phyloP scores from a whole-genome alignment of 495 filamentous ascomycete species.

The Penicillium psychrofluorescens region DNA sequence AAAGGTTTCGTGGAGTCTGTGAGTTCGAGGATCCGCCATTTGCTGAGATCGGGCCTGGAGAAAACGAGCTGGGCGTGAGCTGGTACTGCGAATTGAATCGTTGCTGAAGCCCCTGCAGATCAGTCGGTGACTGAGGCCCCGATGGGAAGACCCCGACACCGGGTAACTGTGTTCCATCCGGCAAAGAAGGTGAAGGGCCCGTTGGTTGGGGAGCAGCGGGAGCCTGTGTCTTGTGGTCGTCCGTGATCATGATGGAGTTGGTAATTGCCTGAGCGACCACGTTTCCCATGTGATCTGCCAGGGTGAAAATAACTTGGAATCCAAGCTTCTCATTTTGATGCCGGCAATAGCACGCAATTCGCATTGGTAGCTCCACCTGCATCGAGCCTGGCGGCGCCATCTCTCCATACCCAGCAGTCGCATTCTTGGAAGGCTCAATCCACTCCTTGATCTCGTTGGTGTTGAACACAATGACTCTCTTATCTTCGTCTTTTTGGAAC shows the following conservation, averaged over 20 bases:
- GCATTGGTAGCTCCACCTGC: constrained; percentile 79
- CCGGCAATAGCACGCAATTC: constrained; percentile 95
- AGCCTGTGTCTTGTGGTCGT: constrained; percentile 86
- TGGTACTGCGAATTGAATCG: constrained; percentile 40
- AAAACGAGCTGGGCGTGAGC: constrained; percentile 27
- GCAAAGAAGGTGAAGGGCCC: constrained; percentile 27
- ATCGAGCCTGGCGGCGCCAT: constrained; percentile 51
- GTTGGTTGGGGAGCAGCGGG: constrained; percentile 30
- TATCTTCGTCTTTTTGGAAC: constrained; percentile 69
- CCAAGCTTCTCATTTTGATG: constrained; percentile 89
- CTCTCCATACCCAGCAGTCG: constrained; percentile 20
- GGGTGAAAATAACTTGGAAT: constrained; percentile 89
- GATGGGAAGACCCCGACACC: constrained; percentile 40
- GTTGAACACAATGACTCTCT: constrained; percentile 88
- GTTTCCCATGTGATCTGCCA: constrained; percentile 69
- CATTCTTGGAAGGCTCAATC: constrained; percentile 47
- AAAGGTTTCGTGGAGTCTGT: constrained; percentile 56
- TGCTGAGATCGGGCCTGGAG: constrained; percentile 20
- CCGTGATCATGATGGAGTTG: constrained; percentile 85
- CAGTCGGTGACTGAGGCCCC: constrained; percentile 37
- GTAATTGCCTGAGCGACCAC: constrained; percentile 81
- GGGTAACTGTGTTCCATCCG: constrained; percentile 37
- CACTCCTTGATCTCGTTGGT: constrained; percentile 86
- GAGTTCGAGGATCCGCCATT: constrained; percentile 39
- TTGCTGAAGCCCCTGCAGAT: constrained; percentile 48